These are phyloP conservation scores for Clitocybe nebularis DNA, from an alignment of 1,284 basidiomycete genomes.

Conservation along the genomic window DNA sequence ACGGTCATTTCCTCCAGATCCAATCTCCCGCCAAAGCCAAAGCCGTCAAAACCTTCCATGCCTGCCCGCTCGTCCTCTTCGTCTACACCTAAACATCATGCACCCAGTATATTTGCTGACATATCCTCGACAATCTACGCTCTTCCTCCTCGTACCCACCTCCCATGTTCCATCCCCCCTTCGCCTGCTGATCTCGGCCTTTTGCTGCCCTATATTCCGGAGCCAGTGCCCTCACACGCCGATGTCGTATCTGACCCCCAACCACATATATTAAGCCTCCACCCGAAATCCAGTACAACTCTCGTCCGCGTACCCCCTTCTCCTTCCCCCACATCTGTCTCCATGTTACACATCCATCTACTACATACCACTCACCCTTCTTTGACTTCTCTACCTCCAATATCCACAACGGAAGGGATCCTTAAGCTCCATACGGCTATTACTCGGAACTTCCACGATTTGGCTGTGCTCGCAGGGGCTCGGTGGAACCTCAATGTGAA, in stretches of 20 bases:
- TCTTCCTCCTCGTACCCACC: constrained; percentile 34
- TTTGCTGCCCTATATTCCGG: constrained; percentile 30
- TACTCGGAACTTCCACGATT: constrained; percentile 62
- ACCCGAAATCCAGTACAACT: constrained; percentile 52
- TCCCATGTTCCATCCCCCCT: constrained; percentile 36
- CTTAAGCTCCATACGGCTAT: constrained; percentile 50
- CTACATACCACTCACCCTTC: constrained; percentile 37
- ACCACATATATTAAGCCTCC: constrained; percentile 34
- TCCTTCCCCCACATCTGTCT: constrained; percentile 36
- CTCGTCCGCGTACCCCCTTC: constrained; percentile 49
- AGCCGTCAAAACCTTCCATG: constrained; percentile 13
- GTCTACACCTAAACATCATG: constrained; percentile 23
- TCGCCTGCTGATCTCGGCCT: constrained; percentile 30
- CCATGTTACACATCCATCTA: constrained; percentile 60
- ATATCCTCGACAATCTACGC: constrained; percentile 50
- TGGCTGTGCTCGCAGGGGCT: constrained; percentile 53
- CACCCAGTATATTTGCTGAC: constrained; percentile 37
- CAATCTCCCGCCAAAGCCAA: constrained; percentile 13
- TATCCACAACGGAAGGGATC: constrained; percentile 20
- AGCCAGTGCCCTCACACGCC: constrained; percentile 20
- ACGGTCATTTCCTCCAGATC: constrained; percentile 32
- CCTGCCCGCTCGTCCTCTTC: constrained; percentile 23
- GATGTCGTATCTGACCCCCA: constrained; percentile 7
- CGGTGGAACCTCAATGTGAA: constrained; percentile 47
- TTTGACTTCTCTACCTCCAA: constrained; percentile 34